A percentile compares a stretch with the other conserved stretches of the same genome.
These are phyloP conservation scores for Myxozyma mucilagina DNA, from an alignment of 805 yeast species.

Conservation along the genomic window DNA sequence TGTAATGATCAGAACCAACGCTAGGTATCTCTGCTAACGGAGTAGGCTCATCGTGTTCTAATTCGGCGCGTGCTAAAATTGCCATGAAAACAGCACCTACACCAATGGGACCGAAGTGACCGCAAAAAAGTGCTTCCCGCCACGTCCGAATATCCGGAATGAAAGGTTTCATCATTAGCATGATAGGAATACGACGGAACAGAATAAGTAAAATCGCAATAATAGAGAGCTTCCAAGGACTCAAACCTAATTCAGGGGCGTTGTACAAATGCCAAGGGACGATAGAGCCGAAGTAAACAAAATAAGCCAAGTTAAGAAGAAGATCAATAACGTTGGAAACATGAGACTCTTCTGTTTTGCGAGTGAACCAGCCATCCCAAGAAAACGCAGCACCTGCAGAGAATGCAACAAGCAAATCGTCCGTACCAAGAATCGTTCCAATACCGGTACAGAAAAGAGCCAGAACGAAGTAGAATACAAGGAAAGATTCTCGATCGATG, in stretches of 20 bases:
- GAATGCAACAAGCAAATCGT: slow-evolving; percentile 83
- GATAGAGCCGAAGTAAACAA: slow-evolving; percentile 86
- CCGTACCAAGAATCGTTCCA: slow-evolving; percentile 84
- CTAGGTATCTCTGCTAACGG: slow-evolving; percentile 56
- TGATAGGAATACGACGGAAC: slow-evolving; percentile 80
- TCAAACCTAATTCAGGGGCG: slow-evolving; percentile 57
- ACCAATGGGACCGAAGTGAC: slow-evolving; percentile 96
- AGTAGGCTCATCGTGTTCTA: slow-evolving; percentile 60
- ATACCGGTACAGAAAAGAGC: slow-evolving; percentile 86
- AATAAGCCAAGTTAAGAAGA: slow-evolving; percentile 77
- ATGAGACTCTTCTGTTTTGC: slow-evolving; percentile 78
- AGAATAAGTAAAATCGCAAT: slow-evolving; percentile 72
- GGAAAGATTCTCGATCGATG: slow-evolving; percentile 85
- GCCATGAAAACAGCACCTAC: slow-evolving; percentile 90
- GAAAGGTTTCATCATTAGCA: slow-evolving; percentile 68
- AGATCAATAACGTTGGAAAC: slow-evolving; percentile 89
- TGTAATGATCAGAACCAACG: slow-evolving; percentile 53
- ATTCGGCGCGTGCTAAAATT: slow-evolving; percentile 69
- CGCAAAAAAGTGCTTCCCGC: slow-evolving; percentile 93
- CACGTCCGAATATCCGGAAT: slow-evolving; percentile 87
- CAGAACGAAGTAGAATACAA: slow-evolving; percentile 78
- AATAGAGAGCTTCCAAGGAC: slow-evolving; percentile 77
- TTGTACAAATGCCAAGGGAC: slow-evolving; percentile 86
- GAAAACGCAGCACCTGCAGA: slow-evolving; percentile 92
- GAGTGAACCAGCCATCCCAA: slow-evolving; percentile 90